Conservation (phyloP, 768 basidiomycete species). For the Mycena sanguinolenta region DNA sequence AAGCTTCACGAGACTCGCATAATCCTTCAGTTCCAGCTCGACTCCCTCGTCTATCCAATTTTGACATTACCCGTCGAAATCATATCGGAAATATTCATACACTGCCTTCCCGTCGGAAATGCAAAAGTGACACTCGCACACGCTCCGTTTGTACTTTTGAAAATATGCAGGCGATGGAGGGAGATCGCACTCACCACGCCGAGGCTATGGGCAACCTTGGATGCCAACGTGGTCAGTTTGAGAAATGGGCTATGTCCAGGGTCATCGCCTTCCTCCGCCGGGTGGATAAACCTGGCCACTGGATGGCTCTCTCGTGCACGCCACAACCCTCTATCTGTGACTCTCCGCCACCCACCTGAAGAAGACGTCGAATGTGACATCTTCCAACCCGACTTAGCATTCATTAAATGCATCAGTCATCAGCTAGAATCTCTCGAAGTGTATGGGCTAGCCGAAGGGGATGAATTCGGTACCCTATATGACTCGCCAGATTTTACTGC, state of each 20-base stretch:
- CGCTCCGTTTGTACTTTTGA: constrained; percentile 12
- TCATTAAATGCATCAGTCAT: too few relatives aligned
- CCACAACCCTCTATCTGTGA: too few relatives aligned
- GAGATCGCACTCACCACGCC: constrained; percentile 22
- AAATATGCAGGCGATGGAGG: constrained; percentile 21
- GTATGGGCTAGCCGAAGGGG: too few relatives aligned
- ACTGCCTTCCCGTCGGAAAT: constrained; percentile 2
- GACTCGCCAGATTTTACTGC: too few relatives aligned
- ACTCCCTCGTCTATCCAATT: constrained; percentile 2
- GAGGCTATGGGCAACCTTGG: too few relatives aligned
- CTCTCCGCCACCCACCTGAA: too few relatives aligned
- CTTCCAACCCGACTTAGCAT: too few relatives aligned
- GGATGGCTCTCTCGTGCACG: not conserved
- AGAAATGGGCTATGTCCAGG: too few relatives aligned
- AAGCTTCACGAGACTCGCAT: not conserved
- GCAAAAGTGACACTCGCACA: not conserved
- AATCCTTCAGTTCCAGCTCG: not conserved
- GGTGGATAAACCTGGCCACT: not conserved
- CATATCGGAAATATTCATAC: not conserved
- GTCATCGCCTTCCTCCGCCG: constrained; percentile 15
- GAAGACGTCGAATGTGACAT: too few relatives aligned
- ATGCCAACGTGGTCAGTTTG: too few relatives aligned
- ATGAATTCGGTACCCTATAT: too few relatives aligned
- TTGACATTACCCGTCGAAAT: constrained; percentile 1
- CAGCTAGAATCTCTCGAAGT: too few relatives aligned